phyloP scores from a whole-genome alignment of 768 basidiomycete species.

The Lactifluus echinatus region DNA sequence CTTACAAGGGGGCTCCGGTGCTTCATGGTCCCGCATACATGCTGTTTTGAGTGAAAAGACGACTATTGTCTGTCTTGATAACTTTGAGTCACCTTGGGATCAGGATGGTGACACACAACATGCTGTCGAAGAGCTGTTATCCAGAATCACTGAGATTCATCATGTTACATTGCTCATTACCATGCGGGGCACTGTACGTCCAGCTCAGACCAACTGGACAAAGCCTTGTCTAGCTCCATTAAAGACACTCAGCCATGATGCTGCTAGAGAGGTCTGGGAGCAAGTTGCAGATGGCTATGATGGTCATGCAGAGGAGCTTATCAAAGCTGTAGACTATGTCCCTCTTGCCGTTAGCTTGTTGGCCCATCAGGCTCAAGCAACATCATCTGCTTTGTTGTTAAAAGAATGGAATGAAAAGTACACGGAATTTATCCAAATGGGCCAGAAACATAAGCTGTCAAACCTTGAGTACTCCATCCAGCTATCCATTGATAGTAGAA shows the following conservation, averaged over 20 bases:
- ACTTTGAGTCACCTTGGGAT: conserved; percentile 36
- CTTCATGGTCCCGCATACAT: neutral
- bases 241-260: neutral
- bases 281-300: no score
- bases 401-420: neutral
- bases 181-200: conserved; percentile 1
- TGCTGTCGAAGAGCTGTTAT: conserved; percentile 2
- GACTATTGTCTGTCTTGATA: conserved; percentile 32
- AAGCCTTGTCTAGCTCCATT: neutral
- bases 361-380: neutral
- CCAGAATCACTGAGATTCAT: neutral
- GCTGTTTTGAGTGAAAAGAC: neutral
- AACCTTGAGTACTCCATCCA: no score
- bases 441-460: no score
- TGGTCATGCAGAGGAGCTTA: no score
- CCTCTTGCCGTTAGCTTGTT: conserved; percentile 2
- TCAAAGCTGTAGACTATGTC: no score
- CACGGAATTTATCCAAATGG: neutral
- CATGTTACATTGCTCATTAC: neutral
- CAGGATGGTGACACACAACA: neutral
- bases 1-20: neutral
- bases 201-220: conserved; percentile 4
- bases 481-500: neutral
- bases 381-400: neutral
- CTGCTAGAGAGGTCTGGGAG: no score